phyloP scores from a whole-genome alignment of 2,329 filamentous ascomycete species.

The Fusarium camptoceras region DNA sequence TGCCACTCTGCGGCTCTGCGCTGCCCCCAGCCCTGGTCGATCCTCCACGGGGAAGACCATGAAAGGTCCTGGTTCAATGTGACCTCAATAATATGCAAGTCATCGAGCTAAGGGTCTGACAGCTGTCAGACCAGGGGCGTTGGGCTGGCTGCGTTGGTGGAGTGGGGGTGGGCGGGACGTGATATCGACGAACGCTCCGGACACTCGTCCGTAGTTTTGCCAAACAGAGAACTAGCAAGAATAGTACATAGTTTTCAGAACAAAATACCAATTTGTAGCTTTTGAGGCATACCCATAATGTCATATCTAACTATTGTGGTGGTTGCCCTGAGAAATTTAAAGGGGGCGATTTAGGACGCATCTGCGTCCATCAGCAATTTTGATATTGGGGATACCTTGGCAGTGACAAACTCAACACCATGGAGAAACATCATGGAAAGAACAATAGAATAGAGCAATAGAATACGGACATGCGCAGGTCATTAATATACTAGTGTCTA shows the following conservation, averaged over 20 bases:
- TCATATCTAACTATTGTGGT: constrained; percentile 26
- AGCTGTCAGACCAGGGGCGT: constrained; percentile 11
- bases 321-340: constrained; percentile 28
- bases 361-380: neutral
- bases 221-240: constrained; percentile 4
- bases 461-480: neutral
- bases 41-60: neutral
- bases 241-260: neutral
- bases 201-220: constrained; percentile 27
- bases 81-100: neutral
- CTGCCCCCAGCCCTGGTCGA: neutral
- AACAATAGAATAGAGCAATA: fast-evolving
- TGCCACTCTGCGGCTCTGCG: constrained; percentile 7
- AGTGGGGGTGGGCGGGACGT: constrained; percentile 15
- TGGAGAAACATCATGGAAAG: fast-evolving
- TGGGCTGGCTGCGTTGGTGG: neutral
- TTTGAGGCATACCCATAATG: constrained; percentile 12
- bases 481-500: neutral
- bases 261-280: neutral
- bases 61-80: neutral
- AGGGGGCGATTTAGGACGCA: neutral
- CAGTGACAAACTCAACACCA: neutral
- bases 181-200: neutral
- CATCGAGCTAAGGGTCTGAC: neutral
- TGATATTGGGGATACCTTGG: neutral